A percentile compares a stretch with the other conserved stretches of the same genome.
Conservation (phyloP, 106 monocot genomes). For the Agapanthus africanus region DNA sequence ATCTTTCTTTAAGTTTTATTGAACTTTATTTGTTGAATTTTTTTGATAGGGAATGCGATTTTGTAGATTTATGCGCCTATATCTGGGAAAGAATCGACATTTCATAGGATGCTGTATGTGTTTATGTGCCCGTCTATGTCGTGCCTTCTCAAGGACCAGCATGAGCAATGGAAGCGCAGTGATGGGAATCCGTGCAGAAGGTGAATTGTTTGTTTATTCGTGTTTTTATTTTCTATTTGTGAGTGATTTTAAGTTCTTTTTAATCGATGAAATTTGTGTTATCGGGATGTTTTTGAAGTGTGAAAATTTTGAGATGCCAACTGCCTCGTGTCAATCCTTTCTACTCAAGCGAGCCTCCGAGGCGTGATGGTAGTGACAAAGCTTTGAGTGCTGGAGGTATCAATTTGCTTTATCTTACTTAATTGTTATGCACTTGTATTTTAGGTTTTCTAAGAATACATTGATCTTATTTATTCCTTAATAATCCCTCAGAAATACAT, state of each 20-base stretch:
- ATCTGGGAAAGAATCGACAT: conserved; percentile 49
- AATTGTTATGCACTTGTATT: too few relatives aligned
- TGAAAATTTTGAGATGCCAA: conserved; percentile 89
- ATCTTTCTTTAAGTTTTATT: not conserved
- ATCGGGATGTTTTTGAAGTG: conserved; percentile 30
- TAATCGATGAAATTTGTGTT: not conserved
- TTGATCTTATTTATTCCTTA: too few relatives aligned
- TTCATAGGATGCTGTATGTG: conserved; percentile 79
- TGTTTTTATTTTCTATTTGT: not conserved
- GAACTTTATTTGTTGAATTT: not conserved
- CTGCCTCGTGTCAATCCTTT: conserved; percentile 65
- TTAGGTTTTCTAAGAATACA: not conserved
- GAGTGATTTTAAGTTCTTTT: not conserved
- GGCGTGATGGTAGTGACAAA: conserved; percentile 36
- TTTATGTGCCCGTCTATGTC: conserved; percentile 93
- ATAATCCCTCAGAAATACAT: too few relatives aligned
- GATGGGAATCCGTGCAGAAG: conserved; percentile 49
- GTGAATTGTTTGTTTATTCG: conserved; percentile 13
- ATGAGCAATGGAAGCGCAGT: conserved; percentile 76
- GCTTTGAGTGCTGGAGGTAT: conserved; percentile 63
- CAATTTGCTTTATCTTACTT: too few relatives aligned
- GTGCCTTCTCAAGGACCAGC: conserved; percentile 78
- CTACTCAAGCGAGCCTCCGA: conserved; percentile 63
- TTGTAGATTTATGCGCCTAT: conserved; percentile 74
- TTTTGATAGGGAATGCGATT: not conserved